A percentile compares a stretch with the other conserved stretches of the same genome.
phyloP scores from a whole-genome alignment of 139 green algal species.

The Tetraselmis chui region DNA sequence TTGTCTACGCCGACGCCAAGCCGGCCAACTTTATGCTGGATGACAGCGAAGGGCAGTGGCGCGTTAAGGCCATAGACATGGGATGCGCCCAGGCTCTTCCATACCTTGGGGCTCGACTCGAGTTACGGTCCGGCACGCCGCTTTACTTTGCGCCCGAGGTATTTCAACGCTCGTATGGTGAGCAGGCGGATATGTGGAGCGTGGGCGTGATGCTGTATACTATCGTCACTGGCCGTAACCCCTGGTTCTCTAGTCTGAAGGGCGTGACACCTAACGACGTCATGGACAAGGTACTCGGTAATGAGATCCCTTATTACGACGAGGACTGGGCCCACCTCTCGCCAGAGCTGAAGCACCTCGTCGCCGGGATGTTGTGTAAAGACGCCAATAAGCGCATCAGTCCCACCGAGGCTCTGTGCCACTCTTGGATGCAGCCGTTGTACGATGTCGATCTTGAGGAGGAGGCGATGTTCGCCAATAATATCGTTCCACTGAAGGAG shows the following conservation, averaged over 20 bases:
- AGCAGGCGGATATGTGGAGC: conserved; percentile 71
- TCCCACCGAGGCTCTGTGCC: background rate
- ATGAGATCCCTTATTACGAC: background rate
- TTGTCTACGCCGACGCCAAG: conserved; percentile 10
- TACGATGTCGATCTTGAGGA: background rate
- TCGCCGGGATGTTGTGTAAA: background rate
- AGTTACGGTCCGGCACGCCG: conserved; percentile 55
- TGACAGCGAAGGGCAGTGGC: background rate
- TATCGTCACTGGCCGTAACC: conserved; percentile 45
- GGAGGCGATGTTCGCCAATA: background rate
- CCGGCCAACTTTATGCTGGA: conserved; percentile 14
- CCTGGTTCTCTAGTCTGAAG: conserved; percentile 11
- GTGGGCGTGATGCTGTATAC: conserved; percentile 75
- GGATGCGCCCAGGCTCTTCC: conserved; percentile 16
- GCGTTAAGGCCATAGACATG: conserved; percentile 21
- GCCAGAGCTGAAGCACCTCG: background rate
- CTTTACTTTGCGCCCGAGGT: conserved; percentile 83
- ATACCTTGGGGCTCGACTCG: background rate
- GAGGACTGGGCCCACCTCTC: background rate
- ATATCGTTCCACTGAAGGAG: background rate
- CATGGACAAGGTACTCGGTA: background rate
- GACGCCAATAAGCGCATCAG: background rate
- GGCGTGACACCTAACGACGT: background rate
- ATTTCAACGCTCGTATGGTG: conserved; percentile 59
- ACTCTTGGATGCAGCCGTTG: background rate